Evolutionary conservation across 164 flowering plant species (phyloP).

Genomic region (Umbellularia californica): DNA sequence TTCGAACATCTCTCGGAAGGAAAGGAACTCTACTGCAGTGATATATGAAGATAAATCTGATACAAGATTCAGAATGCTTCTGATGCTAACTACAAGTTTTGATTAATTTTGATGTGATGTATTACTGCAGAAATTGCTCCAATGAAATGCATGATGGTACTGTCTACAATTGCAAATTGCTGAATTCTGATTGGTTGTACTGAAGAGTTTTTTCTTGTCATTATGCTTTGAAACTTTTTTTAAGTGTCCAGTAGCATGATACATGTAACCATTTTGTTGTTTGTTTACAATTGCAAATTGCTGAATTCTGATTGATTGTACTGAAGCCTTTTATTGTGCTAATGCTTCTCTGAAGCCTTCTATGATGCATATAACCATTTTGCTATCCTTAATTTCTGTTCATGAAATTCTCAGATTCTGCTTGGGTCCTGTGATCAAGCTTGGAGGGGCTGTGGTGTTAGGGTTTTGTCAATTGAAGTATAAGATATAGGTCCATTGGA

Average conservation of each 20-base stretch:
- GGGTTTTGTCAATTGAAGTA: too few relatives aligned
- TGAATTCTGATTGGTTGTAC: background rate
- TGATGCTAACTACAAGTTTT: background rate
- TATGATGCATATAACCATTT: too few relatives aligned
- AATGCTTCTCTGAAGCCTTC: too few relatives aligned
- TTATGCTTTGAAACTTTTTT: too few relatives aligned
- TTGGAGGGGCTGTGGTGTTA: too few relatives aligned
- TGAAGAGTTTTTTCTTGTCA: background rate
- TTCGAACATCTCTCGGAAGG: background rate
- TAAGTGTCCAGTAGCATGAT: too few relatives aligned
- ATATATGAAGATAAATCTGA: background rate
- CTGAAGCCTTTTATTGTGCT: background rate
- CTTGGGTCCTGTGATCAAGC: too few relatives aligned
- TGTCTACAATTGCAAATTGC: background rate
- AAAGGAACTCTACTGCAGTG: background rate
- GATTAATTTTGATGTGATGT: background rate
- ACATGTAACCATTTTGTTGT: background rate
- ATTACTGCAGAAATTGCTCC: background rate
- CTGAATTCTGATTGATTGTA: background rate
- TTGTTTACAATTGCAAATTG: background rate
- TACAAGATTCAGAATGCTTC: background rate
- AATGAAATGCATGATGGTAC: slow-evolving; percentile 3
- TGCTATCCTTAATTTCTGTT: too few relatives aligned
- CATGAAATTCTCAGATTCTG: too few relatives aligned
- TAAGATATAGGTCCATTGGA: too few relatives aligned